Evolutionary conservation across 179 eudicot species (phyloP).

Genomic region (Dionaea muscipula): DNA sequence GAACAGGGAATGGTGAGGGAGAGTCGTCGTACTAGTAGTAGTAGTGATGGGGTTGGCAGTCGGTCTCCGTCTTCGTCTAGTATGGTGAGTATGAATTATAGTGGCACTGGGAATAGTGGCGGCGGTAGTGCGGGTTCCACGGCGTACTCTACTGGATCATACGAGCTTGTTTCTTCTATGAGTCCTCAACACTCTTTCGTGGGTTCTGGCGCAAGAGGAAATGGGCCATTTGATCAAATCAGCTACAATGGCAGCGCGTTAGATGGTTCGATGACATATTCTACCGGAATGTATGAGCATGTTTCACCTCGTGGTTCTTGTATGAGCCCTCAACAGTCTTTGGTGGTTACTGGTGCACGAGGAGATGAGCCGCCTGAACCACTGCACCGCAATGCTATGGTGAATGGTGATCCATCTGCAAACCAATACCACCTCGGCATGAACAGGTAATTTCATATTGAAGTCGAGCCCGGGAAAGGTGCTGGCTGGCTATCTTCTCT

Average conservation of each 20-base stretch:
- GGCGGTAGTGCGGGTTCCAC: conserved; percentile 25
- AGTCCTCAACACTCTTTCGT: conserved; percentile 18
- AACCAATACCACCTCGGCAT: conserved; percentile 17
- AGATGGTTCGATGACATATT: conserved; percentile 8
- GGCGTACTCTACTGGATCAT: conserved; percentile 36
- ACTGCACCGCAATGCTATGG: too few relatives aligned
- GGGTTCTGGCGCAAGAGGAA: conserved; percentile 15
- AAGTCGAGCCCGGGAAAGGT: too few relatives aligned
- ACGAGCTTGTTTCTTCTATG: conserved; percentile 32
- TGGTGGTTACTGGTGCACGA: not conserved
- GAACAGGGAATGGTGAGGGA: conserved; percentile 22
- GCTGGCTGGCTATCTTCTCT: not conserved
- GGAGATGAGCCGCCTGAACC: too few relatives aligned
- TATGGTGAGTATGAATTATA: conserved; percentile 31
- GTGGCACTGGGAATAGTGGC: conserved; percentile 24
- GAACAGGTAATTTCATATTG: conserved; percentile 18
- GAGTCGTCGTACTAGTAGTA: conserved; percentile 13
- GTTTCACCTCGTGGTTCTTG: too few relatives aligned
- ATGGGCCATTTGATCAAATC: conserved; percentile 17
- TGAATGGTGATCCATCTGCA: conserved; percentile 20
- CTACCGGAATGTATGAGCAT: too few relatives aligned
- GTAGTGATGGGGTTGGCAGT: too few relatives aligned
- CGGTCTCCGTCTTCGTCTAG: conserved; percentile 23
- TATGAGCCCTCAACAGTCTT: not conserved
- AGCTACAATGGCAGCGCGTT: conserved; percentile 8